These are phyloP conservation scores for Teunomyces panamensis DNA, from an alignment of 805 yeast species.

Conservation along the genomic window DNA sequence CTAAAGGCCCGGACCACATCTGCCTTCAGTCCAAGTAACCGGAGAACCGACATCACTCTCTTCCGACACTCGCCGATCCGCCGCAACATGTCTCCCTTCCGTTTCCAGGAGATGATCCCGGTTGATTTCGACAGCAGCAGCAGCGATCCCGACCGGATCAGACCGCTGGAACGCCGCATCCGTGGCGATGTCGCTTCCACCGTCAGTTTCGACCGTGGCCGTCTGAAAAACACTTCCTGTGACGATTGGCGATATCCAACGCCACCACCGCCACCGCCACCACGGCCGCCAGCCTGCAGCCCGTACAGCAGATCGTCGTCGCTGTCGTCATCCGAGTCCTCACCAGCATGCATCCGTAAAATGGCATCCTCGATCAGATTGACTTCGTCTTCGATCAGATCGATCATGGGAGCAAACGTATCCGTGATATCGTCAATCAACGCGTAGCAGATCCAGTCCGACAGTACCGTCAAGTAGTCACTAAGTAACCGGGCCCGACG, in stretches of 20 bases:
- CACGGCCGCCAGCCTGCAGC: constrained; percentile 10
- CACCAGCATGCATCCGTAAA: constrained; percentile 75
- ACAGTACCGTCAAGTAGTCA: constrained; percentile 84
- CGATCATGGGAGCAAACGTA: constrained; percentile 96
- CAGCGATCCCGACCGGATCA: constrained; percentile 1
- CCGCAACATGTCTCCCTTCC: constrained; percentile 91
- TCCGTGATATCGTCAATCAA: constrained; percentile 95
- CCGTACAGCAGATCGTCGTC: constrained; percentile 31
- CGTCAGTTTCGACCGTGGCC: constrained; percentile 37
- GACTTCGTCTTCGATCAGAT: constrained; percentile 90
- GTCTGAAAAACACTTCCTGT: constrained; percentile 27
- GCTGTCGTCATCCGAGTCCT: constrained; percentile 42
- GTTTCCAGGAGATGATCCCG: constrained; percentile 60
- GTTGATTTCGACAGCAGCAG: constrained; percentile 13
- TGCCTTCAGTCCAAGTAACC: constrained; percentile 87
- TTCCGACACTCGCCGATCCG: constrained; percentile 95
- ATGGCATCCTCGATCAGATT: constrained; percentile 93
- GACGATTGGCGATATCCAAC: background rate
- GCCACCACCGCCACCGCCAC: too few relatives aligned
- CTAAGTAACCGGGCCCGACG: constrained; percentile 83
- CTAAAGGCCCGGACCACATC: constrained; percentile 97
- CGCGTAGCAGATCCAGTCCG: constrained; percentile 98
- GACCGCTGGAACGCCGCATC: background rate
- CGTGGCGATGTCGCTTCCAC: constrained; percentile 22
- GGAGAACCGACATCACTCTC: constrained; percentile 83